These are phyloP conservation scores for Lentinula sp. DNA, from an alignment of 768 basidiomycete species.

Conservation along the genomic window DNA sequence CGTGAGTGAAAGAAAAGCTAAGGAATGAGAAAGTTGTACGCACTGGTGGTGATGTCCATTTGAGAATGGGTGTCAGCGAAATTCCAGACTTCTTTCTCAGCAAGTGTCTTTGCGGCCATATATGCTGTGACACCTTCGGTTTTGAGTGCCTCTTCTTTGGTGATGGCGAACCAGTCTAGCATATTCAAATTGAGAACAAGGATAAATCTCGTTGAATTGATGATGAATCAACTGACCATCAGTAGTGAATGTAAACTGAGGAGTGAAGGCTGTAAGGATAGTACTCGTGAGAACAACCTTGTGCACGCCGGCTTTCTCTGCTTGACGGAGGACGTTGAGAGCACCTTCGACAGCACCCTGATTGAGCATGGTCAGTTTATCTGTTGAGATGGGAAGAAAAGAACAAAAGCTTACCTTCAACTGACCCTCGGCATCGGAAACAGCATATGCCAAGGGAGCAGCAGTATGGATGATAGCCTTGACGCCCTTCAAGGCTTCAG, in stretches of 20 bases:
- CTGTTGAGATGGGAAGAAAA: neutral
- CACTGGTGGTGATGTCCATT: constrained; percentile 27
- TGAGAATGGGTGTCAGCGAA: constrained; percentile 29
- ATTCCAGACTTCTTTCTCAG: constrained; percentile 33
- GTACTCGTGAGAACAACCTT: constrained; percentile 27
- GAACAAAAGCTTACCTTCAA: constrained; percentile 3
- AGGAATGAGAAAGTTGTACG: constrained; percentile 6
- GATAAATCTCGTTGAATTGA: neutral
- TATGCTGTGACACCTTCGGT: constrained; percentile 20
- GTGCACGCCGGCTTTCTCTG: constrained; percentile 22
- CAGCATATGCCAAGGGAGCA: constrained; percentile 16
- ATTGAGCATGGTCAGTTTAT: neutral
- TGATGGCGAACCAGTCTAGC: constrained; percentile 27
- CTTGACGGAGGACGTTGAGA: constrained; percentile 30
- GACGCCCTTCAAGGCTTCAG: constrained; percentile 40
- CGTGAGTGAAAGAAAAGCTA: neutral
- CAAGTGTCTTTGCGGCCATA: constrained; percentile 27
- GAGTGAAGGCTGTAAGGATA: constrained; percentile 16
- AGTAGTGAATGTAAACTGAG: constrained; percentile 16
- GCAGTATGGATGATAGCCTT: constrained; percentile 34
- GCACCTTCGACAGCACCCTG: constrained; percentile 27
- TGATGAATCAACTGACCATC: constrained; percentile 13
- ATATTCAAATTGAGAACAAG: neutral
- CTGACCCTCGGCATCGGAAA: constrained; percentile 8
- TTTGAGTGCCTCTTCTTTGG: constrained; percentile 21